Percentiles rank a stretch among this genome's conserved stretches.
phyloP scores from a whole-genome alignment of 2,329 filamentous ascomycete species.

The Furcasterigmium furcatum region DNA sequence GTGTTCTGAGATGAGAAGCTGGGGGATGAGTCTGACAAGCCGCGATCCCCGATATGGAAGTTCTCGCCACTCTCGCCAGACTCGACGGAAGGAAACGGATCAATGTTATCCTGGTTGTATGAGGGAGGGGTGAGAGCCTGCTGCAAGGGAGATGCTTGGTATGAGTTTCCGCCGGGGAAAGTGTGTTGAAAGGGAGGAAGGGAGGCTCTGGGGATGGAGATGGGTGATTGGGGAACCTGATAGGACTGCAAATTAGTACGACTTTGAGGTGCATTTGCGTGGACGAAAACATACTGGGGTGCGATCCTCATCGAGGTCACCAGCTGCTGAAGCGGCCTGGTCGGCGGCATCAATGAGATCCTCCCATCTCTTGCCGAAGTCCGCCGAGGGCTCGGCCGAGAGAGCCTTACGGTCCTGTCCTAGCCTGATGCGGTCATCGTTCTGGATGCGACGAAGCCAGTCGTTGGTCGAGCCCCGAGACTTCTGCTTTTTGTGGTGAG shows the following conservation, averaged over 20 bases:
- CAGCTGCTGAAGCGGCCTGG: slow-evolving; percentile 75
- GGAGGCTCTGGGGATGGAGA: slow-evolving; percentile 60
- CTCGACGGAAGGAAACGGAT: slow-evolving; percentile 89
- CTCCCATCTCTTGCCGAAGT: slow-evolving; percentile 90
- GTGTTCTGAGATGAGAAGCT: slow-evolving; percentile 71
- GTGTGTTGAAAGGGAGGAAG: slow-evolving; percentile 57
- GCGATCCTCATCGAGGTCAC: slow-evolving; percentile 86
- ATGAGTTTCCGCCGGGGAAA: slow-evolving; percentile 52
- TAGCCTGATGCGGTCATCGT: slow-evolving; percentile 62
- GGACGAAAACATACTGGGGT: slow-evolving; percentile 67
- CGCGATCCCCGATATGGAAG: slow-evolving; percentile 66
- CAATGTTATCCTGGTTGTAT: slow-evolving; percentile 62
- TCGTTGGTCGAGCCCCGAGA: slow-evolving; percentile 68
- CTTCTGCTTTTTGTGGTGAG: slow-evolving; percentile 76
- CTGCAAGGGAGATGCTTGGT: slow-evolving; percentile 87
- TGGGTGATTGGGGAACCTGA: slow-evolving; percentile 62
- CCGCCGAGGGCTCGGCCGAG: slow-evolving; percentile 78
- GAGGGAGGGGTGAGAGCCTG: slow-evolving; percentile 84
- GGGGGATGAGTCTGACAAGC: slow-evolving; percentile 67
- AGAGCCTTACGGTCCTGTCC: slow-evolving; percentile 76
- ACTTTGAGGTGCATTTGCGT: background rate
- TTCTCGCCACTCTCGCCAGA: slow-evolving; percentile 69
- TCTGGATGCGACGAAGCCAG: slow-evolving; percentile 57
- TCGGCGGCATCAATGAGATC: slow-evolving; percentile 88
- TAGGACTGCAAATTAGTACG: slow-evolving; percentile 1